Percentiles rank a stretch among this genome's conserved stretches.
These are phyloP conservation scores for Pleurotus sapidus DNA, from an alignment of 768 basidiomycete species.

Conservation along the genomic window DNA sequence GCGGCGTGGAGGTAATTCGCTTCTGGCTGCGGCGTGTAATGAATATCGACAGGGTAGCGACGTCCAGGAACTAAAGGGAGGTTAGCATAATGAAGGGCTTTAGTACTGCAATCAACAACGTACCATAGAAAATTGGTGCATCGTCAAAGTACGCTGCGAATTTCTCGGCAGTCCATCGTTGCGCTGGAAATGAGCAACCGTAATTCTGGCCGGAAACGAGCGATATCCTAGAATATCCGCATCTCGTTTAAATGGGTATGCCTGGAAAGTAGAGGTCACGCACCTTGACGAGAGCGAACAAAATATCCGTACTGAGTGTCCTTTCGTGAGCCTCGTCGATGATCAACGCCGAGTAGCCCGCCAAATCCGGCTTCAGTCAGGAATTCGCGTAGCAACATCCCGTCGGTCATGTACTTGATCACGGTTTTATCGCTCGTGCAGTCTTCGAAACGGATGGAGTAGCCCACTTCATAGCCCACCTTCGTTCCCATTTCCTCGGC, in stretches of 20 bases:
- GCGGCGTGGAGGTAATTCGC: conserved; percentile 98
- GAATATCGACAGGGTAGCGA: conserved; percentile 96
- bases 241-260: too few species aligned
- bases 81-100: conserved; percentile 9
- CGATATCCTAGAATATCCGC: conserved; percentile 71
- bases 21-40: conserved; percentile 98
- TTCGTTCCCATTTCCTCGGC: conserved; percentile 98
- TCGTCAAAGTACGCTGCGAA: conserved; percentile 97
- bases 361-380: conserved; percentile 96
- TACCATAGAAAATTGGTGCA: conserved; percentile 92
- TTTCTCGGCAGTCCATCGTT: conserved; percentile 96
- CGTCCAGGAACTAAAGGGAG: conserved; percentile 81
- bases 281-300: conserved; percentile 98
- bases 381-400: conserved; percentile 96
- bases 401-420: conserved; percentile 99
- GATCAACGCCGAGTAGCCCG: conserved; percentile 91
- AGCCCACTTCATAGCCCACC: conserved; percentile 98
- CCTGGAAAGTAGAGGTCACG: conserved; percentile 26
- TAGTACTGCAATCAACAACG: conserved; percentile 18
- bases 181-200: conserved; percentile 93
- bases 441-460: conserved; percentile 99
- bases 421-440: conserved; percentile 99
- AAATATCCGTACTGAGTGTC: conserved; percentile 96
- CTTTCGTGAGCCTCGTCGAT: conserved; percentile 99
- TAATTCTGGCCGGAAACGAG: conserved; percentile 92